Conservation (phyloP, 2,329 filamentous ascomycete species). For the Neoarthrinium moseri region DNA sequence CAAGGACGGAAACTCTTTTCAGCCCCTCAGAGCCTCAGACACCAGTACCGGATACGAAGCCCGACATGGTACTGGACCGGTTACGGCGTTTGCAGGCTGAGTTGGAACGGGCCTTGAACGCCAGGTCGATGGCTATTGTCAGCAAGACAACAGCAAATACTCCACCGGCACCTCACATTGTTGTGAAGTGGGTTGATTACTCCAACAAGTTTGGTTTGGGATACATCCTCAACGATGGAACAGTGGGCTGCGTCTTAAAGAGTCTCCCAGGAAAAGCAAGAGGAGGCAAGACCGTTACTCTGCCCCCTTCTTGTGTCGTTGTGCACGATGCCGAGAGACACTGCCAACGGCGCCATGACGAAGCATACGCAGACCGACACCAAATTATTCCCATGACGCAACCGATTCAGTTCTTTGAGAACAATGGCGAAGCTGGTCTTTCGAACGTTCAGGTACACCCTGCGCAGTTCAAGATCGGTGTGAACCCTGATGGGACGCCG, state of each 20-base stretch:
- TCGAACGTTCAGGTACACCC: constrained; percentile 63
- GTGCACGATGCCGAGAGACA: constrained; percentile 71
- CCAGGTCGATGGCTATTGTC: constrained; percentile 61
- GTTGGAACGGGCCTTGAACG: constrained; percentile 61
- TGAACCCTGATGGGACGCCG: constrained; percentile 58
- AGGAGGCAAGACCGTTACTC: constrained; percentile 46
- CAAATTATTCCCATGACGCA: constrained; percentile 65
- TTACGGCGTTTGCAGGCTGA: constrained; percentile 58
- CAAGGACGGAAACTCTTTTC: constrained; percentile 46
- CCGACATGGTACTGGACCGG: constrained; percentile 56
- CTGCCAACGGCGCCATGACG: constrained; percentile 60
- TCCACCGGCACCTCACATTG: constrained; percentile 59
- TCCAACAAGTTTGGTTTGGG: constrained; percentile 84
- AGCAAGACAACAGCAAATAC: constrained; percentile 45
- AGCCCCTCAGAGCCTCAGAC: constrained; percentile 51
- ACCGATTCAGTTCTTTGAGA: constrained; percentile 72
- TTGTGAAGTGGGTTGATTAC: constrained; percentile 85
- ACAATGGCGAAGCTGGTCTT: constrained; percentile 63
- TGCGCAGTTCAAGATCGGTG: constrained; percentile 55
- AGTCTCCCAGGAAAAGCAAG: constrained; percentile 52
- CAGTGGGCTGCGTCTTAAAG: constrained; percentile 68
- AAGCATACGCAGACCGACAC: constrained; percentile 53
- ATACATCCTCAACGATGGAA: constrained; percentile 80
- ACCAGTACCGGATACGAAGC: constrained; percentile 50
- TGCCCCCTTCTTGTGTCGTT: constrained; percentile 71